Conservation (phyloP, 2,329 filamentous ascomycete species). For the Fusarium xyrophilum region DNA sequence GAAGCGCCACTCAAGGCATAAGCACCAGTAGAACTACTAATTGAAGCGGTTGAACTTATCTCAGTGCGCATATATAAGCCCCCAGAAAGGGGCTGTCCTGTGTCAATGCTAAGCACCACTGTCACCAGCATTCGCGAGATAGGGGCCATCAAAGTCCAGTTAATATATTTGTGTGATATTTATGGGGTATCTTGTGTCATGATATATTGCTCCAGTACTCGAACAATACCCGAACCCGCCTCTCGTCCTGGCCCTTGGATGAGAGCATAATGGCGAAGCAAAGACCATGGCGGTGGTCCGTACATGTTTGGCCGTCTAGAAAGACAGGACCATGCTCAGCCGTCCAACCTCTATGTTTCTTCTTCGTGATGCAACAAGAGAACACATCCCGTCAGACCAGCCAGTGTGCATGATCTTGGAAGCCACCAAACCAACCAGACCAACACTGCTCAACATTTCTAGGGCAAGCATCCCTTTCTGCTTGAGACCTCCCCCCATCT, state of each 20-base stretch:
- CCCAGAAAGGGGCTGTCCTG: neutral
- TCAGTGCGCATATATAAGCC: neutral
- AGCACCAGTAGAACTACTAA: neutral
- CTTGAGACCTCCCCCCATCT: conserved; percentile 71
- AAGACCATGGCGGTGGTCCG: neutral
- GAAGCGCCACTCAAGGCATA: conserved; percentile 1
- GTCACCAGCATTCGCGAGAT: neutral
- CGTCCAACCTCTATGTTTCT: conserved; percentile 33
- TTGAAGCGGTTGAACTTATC: neutral
- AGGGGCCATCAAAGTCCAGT: neutral
- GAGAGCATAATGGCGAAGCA: neutral
- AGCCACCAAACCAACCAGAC: conserved; percentile 75
- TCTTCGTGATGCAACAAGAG: conserved; percentile 23
- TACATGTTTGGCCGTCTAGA: conserved; percentile 7
- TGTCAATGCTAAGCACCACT: neutral
- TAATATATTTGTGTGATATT: conserved; percentile 5
- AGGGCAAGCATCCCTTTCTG: conserved; percentile 71
- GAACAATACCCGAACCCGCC: neutral
- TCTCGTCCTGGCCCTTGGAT: neutral
- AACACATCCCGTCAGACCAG: conserved; percentile 30
- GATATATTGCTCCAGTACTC: conserved; percentile 2
- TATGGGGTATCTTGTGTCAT: conserved; percentile 36
- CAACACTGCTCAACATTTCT: conserved; percentile 76
- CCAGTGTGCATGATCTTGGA: conserved; percentile 61
- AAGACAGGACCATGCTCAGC: conserved; percentile 33